phyloP scores from a whole-genome alignment of 2,329 filamentous ascomycete genomes.

The Cladosporium sp. region DNA sequence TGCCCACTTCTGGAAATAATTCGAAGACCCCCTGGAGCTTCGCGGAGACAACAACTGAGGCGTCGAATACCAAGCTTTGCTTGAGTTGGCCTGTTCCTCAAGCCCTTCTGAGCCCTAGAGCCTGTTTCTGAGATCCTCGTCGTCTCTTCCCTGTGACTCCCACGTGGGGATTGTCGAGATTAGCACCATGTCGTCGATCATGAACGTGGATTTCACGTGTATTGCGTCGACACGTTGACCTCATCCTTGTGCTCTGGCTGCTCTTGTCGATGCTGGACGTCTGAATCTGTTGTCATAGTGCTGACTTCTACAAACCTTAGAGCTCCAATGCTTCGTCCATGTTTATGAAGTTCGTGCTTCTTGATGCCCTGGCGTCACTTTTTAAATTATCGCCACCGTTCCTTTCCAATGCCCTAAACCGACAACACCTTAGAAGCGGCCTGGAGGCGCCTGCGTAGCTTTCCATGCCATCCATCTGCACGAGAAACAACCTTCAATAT shows the following conservation, averaged over 20 bases:
- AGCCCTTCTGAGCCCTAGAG: neutral
- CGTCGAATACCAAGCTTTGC: neutral
- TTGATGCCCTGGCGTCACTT: neutral
- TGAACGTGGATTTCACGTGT: constrained; percentile 6
- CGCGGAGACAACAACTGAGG: neutral
- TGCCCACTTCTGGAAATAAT: neutral
- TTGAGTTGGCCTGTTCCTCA: neutral
- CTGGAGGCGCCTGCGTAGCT: neutral
- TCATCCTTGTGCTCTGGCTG: neutral
- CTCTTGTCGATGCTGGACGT: neutral
- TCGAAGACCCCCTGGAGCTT: neutral
- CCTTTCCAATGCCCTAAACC: too few species aligned
- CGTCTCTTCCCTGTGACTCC: neutral
- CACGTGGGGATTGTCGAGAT: constrained; percentile 3
- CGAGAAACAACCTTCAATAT: neutral
- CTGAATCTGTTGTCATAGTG: neutral
- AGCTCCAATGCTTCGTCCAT: neutral
- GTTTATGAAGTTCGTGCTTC: too few species aligned
- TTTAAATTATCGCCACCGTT: neutral
- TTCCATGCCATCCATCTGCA: constrained; percentile 1
- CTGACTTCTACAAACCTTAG: neutral
- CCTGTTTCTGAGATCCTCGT: neutral
- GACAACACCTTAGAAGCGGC: too few species aligned
- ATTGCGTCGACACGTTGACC: neutral
- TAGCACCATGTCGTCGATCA: neutral